Evolutionary conservation across 768 basidiomycete species (phyloP), one percentile per base, ranked within the genome.

Genomic region (Clitopilus hobsonii): DNA sequence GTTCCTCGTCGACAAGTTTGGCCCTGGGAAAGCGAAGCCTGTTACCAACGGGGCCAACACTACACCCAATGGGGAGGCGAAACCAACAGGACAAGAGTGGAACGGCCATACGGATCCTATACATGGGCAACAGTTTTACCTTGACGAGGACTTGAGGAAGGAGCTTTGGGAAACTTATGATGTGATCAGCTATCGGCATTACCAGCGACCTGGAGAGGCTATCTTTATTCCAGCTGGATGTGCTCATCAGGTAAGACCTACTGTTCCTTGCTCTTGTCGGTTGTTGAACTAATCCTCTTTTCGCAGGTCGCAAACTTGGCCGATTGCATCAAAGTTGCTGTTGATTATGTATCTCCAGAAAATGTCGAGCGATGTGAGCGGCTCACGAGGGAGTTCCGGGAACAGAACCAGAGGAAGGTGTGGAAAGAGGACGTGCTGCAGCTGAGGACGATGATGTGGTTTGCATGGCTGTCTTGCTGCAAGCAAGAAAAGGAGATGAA

Each of bases 381-480:
- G 67, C 78, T 98, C 54, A 94, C 91, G 57, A 76, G 78, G 60
- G 94, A 98, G 72, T 97, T 97, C 71, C 80, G 94, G 56, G 84
- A 86, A 65, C 91, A 95, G 71, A 96, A 96, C 65, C 85, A 88
- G 67, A 81, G 82, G 51, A 85, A 85, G 76, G 86, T 81, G 38
- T 98, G 95, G 95, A 94, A 95, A 69, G 89, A 93, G 67, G 95
- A 98, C 65, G 90, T 96, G 4, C 75, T 98, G 62, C 92, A 95
- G 72, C 76, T 97, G 58, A 79, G 88, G 55, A 90, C 87, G 55
- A 94, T 94, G 85, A 88, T 97, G 83, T 94, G 93, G 89, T 95
- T 90, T 63, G 88, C 90, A 28, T 94, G 92, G 92, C 71, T 89
- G 61, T 87, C 87, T 49, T 88, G 88, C 55, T 68, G 69, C 49